These are phyloP conservation scores for Laburnicola sp. DNA, from an alignment of 2,329 filamentous ascomycete genomes.

Conservation along the genomic window DNA sequence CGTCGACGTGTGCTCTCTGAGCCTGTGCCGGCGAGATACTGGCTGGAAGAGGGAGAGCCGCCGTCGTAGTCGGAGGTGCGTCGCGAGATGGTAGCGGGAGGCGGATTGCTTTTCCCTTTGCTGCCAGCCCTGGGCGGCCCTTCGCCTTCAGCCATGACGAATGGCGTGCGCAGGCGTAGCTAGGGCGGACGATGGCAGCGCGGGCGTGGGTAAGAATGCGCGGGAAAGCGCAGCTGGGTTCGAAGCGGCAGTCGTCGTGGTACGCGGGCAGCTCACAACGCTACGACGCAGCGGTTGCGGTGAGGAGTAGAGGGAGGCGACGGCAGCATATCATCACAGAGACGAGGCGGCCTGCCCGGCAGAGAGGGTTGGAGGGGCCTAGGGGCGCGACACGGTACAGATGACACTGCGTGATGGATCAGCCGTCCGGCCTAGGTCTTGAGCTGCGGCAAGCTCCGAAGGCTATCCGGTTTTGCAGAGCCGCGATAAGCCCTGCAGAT, in stretches of 20 bases:
- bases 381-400: constrained; percentile 21
- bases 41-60: constrained; percentile 25
- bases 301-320: constrained; percentile 11
- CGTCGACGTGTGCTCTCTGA: constrained; percentile 38
- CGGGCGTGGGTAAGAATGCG: background rate
- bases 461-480: constrained; percentile 5
- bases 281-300: constrained; percentile 13
- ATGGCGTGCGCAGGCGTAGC: no score
- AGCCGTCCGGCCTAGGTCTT: constrained; percentile 16
- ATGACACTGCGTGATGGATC: constrained; percentile 25
- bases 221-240: background rate
- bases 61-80: constrained; percentile 32
- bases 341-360: constrained; percentile 5
- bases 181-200: no score
- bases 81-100: constrained; percentile 25
- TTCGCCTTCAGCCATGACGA: constrained; percentile 38
- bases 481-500: constrained; percentile 9
- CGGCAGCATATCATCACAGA: constrained; percentile 16
- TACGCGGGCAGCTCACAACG: constrained; percentile 8
- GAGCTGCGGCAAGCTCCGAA: constrained; percentile 13
- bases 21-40: constrained; percentile 13
- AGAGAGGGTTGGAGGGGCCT: constrained; percentile 13
- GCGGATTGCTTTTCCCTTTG: constrained; percentile 28
- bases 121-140: constrained; percentile 28
- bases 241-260: background rate